Evolutionary conservation across 768 basidiomycete species (phyloP), one percentile per base, ranked within the genome.

Genomic region (Neoboletus brunneissimus): DNA sequence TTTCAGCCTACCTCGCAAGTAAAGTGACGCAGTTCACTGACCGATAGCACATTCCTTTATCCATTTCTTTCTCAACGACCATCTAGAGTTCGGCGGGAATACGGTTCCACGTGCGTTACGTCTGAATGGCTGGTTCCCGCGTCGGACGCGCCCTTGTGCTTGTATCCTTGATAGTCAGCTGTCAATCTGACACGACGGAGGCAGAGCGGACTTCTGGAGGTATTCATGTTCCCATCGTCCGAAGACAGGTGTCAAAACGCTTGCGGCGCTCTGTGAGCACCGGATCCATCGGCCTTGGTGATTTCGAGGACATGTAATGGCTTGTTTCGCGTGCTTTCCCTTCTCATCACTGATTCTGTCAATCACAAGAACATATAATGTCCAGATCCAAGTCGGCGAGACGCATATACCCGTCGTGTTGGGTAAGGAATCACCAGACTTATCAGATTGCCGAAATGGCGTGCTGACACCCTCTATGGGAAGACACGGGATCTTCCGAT

Each of bases 401-500:
- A 76, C 73, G 20, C 66, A 75, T 11, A 73, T 77, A 8, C 80
- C 87, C 16, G 71, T 90, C 13, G 77, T 89, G 34, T 72, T 90
- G 13, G 87, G 87, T 88, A 57, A 53, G 60, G 12, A 50, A 35
- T 47, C 10, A n/a, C 34, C 32, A 5, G 7, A 5, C n/a, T 25
- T 38, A 15, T 31, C 6, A 2, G 1, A 12, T 48, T 7, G 10
- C 40, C 10, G 15, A 20, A 32, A 25, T 15, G 25, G 13, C 2
- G 37, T 27, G 22, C 50, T 67, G 27, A 67, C 34, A 1, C 31
- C 16, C 9, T 32, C 16, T 35, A 20, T 41, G n/a, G 43, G 6
- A 52, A 88, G 89, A 91, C 59, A 89, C 88, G 2, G 89, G 89
- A 43, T 91, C 89, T 3, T 84, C 89, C 5, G 89, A 91, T 64